A percentile compares a stretch with the other conserved stretches of the same genome.
phyloP scores from a whole-genome alignment of 169 alveolate species.

The Eimeria brunetti region DNA sequence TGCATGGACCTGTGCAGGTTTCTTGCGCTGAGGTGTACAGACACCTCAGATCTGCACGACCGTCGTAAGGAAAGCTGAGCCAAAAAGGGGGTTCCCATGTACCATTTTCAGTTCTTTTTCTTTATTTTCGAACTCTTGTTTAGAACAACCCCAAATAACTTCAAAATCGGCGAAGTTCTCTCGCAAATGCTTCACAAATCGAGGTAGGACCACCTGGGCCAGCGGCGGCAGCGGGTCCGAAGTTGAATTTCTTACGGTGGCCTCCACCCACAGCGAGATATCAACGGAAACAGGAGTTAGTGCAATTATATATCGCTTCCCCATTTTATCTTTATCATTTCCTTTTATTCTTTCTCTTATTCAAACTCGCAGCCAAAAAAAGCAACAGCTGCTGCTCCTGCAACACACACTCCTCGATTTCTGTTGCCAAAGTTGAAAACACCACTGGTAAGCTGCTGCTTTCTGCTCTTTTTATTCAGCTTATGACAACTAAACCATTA shows the following conservation, averaged over 20 bases:
- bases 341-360: neutral
- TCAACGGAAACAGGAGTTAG: neutral
- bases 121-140: neutral
- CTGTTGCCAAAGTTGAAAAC: no score
- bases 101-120: neutral
- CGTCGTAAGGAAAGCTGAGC: neutral
- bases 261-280: neutral
- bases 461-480: no score
- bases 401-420: no score
- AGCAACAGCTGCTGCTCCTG: no score
- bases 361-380: no score
- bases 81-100: neutral
- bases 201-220: constrained; percentile 3
- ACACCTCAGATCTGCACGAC: neutral
- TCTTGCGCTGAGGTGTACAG: neutral
- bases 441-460: no score
- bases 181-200: neutral
- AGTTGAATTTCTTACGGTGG: neutral
- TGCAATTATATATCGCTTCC: neutral
- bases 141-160: neutral
- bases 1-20: no score
- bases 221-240: constrained; percentile 8
- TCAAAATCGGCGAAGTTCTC: constrained; percentile 8
- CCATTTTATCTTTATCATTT: neutral
- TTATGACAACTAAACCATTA: no score